Percentiles rank a stretch among this genome's conserved stretches.
phyloP scores from a whole-genome alignment of 495 filamentous ascomycete species.

The Aspergillus ellipticus region DNA sequence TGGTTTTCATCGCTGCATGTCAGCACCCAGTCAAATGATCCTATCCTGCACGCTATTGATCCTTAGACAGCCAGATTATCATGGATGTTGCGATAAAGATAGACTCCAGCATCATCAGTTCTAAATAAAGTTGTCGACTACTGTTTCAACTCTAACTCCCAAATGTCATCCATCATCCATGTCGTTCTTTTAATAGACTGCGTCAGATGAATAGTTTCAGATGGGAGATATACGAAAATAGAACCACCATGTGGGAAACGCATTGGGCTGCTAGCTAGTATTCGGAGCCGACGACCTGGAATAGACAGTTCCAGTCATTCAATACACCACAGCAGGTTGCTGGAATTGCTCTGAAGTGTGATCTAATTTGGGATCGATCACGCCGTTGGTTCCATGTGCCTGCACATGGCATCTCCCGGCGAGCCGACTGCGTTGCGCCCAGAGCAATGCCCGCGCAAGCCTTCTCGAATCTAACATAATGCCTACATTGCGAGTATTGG shows the following conservation, averaged over 20 bases:
- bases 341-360: neutral
- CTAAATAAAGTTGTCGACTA: conserved; percentile 9
- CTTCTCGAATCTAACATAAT: neutral
- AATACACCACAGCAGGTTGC: neutral
- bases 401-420: neutral
- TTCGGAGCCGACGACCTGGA: neutral
- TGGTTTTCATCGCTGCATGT: neutral
- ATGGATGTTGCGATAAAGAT: neutral
- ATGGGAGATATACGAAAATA: conserved; percentile 2
- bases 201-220: neutral
- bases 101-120: neutral
- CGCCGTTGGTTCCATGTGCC: neutral
- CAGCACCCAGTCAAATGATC: neutral
- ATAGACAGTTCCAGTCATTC: neutral
- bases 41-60: neutral
- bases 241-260: neutral
- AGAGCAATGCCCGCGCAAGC: neutral
- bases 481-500: neutral
- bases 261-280: neutral
- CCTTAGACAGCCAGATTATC: neutral
- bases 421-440: neutral
- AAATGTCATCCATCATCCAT: neutral
- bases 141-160: neutral
- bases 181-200: conserved; percentile 12
- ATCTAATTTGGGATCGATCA: neutral